Percentiles rank a stretch among this genome's conserved stretches.
These are phyloP conservation scores for Dioscorea cayenensis DNA, from an alignment of 116 monocot genomes.

Conservation along the genomic window DNA sequence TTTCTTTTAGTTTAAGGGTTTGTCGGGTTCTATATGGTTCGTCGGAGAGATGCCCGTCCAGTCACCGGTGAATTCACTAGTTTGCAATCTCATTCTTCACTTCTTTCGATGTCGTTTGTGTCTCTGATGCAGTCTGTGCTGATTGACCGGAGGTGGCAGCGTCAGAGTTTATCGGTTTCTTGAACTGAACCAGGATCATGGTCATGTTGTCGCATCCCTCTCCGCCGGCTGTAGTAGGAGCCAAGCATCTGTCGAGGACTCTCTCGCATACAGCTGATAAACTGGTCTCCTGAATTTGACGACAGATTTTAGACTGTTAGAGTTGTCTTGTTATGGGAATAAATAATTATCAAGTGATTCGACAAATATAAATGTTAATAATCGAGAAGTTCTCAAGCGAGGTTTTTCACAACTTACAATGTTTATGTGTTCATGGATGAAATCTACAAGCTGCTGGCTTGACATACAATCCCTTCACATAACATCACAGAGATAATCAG, in stretches of 20 bases:
- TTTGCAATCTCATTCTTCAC: not conserved
- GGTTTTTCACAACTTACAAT: conserved; percentile 16
- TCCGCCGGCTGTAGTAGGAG: conserved; percentile 49
- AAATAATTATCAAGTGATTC: no score
- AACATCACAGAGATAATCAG: no score
- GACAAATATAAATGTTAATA: no score
- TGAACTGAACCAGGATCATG: conserved; percentile 71
- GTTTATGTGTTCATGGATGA: conserved; percentile 50
- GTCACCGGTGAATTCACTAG: no score
- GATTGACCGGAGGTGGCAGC: not conserved
- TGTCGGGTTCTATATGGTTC: not conserved
- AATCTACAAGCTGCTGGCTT: conserved; percentile 67
- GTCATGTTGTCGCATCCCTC: conserved; percentile 85
- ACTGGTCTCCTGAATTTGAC: conserved; percentile 32
- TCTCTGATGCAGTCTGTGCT: not conserved
- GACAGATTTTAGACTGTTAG: not conserved
- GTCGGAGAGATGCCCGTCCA: not conserved
- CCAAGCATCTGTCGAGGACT: conserved; percentile 63
- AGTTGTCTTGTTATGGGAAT: no score
- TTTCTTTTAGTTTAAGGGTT: not conserved
- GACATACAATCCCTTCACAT: conserved; percentile 70
- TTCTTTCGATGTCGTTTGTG: no score
- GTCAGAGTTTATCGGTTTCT: conserved; percentile 19
- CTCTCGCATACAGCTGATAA: conserved; percentile 58
- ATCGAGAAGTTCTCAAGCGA: not conserved